Conservation (phyloP, 768 basidiomycete species). For the Antrodiella citrinella region DNA sequence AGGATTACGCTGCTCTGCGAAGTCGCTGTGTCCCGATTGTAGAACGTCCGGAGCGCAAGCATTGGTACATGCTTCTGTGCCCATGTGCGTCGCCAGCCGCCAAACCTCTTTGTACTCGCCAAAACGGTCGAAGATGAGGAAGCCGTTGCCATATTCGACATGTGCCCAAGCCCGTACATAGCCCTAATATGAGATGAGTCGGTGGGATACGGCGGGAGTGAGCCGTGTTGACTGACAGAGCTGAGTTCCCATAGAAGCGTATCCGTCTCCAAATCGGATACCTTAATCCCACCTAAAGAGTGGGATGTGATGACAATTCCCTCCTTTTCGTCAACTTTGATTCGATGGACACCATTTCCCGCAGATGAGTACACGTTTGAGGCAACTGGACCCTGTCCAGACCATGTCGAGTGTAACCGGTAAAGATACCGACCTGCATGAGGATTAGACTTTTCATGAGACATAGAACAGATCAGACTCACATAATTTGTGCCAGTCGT, state of each 20-base stretch:
- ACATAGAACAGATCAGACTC: slow-evolving; percentile 15
- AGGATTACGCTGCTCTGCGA: slow-evolving; percentile 13
- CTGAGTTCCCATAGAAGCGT: slow-evolving; percentile 56
- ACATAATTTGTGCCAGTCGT: slow-evolving; percentile 59
- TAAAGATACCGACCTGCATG: slow-evolving; percentile 37
- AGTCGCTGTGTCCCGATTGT: slow-evolving; percentile 7
- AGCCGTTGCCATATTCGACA: slow-evolving; percentile 67
- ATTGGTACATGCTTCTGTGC: not conserved
- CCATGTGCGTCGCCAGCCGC: slow-evolving; percentile 34
- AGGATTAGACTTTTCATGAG: slow-evolving; percentile 3
- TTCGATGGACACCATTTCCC: slow-evolving; percentile 48
- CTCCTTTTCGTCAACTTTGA: slow-evolving; percentile 64
- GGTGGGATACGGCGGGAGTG: slow-evolving; percentile 7
- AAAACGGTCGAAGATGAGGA: slow-evolving; percentile 58
- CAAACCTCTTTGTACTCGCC: slow-evolving; percentile 63
- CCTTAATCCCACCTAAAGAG: slow-evolving; percentile 45
- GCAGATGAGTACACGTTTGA: slow-evolving; percentile 26
- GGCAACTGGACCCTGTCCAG: slow-evolving; percentile 37
- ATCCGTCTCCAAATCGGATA: slow-evolving; percentile 45
- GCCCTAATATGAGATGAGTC: slow-evolving; percentile 22
- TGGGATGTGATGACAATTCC: slow-evolving; percentile 55
- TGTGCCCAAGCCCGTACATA: slow-evolving; percentile 55
- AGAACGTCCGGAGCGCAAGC: not conserved
- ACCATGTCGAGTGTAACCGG: slow-evolving; percentile 45
- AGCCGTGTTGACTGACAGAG: slow-evolving; percentile 27